Evolutionary conservation across 2,329 filamentous ascomycete species (phyloP).

Genomic region (Macrophomina tecta): DNA sequence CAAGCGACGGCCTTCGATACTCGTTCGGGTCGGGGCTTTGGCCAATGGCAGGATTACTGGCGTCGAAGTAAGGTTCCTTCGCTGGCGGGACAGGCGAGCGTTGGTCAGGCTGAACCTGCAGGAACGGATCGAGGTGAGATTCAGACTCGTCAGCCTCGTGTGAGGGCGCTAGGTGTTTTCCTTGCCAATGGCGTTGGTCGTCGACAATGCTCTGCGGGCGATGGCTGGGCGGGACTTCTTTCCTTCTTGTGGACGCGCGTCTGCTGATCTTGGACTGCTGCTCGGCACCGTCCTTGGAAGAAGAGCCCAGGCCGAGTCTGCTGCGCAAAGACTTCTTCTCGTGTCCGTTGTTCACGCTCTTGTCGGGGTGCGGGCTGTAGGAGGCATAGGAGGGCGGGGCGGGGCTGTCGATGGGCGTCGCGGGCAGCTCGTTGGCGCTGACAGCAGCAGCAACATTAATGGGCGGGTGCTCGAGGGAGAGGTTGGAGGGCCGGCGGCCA

Average conservation of each 20-base stretch:
- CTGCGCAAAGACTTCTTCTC: constrained; percentile 29
- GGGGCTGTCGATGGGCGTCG: constrained; percentile 35
- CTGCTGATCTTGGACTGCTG: constrained; percentile 34
- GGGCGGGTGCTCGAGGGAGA: constrained; percentile 39
- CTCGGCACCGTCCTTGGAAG: constrained; percentile 35
- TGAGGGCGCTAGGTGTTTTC: constrained; percentile 42
- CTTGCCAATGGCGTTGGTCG: constrained; percentile 35
- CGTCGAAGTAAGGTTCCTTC: constrained; percentile 39
- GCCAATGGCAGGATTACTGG: constrained; percentile 14
- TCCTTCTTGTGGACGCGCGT: constrained; percentile 45
- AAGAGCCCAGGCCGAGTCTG: constrained; percentile 27
- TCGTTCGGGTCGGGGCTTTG: constrained; percentile 7
- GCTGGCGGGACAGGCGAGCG: constrained; percentile 43
- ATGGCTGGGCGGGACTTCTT: constrained; percentile 33
- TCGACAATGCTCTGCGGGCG: constrained; percentile 39
- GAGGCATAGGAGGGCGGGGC: constrained; percentile 29
- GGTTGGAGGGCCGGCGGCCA: constrained; percentile 30
- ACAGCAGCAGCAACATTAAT: constrained; percentile 29
- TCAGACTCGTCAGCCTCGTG: constrained; percentile 41
- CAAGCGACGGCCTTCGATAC: constrained; percentile 31
- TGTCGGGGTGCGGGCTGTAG: constrained; percentile 21
- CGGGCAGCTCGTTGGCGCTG: constrained; percentile 33
- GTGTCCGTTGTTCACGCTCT: constrained; percentile 21
- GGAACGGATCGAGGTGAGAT: constrained; percentile 44
- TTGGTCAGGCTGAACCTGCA: constrained; percentile 40